phyloP scores from a whole-genome alignment of 164 flowering plant species.

The Stephania yunnanensis region DNA sequence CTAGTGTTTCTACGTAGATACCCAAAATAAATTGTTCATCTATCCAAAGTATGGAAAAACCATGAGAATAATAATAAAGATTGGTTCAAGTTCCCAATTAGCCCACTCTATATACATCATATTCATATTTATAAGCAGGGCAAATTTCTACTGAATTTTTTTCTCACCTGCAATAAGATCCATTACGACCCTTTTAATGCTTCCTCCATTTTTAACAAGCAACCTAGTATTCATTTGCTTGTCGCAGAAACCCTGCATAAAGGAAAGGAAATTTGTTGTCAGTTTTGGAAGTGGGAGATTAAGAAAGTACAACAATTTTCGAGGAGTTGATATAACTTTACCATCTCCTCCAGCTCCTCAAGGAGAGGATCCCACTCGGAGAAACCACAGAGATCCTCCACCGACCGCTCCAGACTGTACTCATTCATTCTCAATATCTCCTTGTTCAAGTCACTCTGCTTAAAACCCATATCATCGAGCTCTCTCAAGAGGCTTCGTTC shows the following conservation, averaged over 20 bases:
- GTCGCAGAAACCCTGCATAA: slow-evolving; percentile 74
- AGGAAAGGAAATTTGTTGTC: neutral
- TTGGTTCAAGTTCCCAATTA: neutral
- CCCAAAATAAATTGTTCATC: neutral
- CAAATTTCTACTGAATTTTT: slow-evolving; percentile 17
- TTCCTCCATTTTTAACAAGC: slow-evolving; percentile 83
- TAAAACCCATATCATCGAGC: slow-evolving; percentile 82
- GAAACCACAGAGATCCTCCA: slow-evolving; percentile 67
- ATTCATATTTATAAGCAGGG: neutral
- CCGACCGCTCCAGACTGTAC: slow-evolving; percentile 56
- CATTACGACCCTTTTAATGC: slow-evolving; percentile 81
- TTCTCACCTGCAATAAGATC: slow-evolving; percentile 69
- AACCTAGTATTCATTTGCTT: slow-evolving; percentile 55
- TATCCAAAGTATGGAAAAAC: neutral
- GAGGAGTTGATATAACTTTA: slow-evolving; percentile 17
- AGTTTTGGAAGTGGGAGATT: neutral
- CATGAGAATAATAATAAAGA: neutral
- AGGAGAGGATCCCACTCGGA: slow-evolving; percentile 85
- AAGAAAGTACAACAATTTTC: no score
- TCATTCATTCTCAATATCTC: slow-evolving; percentile 56
- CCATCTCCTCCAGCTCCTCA: slow-evolving; percentile 86
- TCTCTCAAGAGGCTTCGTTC: slow-evolving; percentile 66
- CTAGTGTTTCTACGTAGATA: neutral
- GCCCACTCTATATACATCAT: neutral
- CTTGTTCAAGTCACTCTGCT: slow-evolving; percentile 65